Percentiles rank a stretch among this genome's conserved stretches.
Conservation (phyloP, 1,284 basidiomycete genomes). For the Cryptococcus sp. region DNA sequence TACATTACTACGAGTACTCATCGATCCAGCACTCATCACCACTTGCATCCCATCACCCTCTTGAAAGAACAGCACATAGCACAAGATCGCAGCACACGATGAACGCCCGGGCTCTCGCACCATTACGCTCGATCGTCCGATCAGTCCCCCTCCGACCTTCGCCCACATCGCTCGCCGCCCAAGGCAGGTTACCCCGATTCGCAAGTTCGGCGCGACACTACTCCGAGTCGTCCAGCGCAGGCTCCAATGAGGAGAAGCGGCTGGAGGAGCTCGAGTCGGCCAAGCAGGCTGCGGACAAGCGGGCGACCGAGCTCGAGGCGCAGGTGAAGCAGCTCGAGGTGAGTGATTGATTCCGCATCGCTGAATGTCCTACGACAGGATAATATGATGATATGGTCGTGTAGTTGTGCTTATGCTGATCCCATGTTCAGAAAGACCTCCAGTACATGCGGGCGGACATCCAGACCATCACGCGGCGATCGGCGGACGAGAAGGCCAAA, state of each 20-base stretch:
- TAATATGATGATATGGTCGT: no score
- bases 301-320: conserved; percentile 32
- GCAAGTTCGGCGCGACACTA: conserved; percentile 15
- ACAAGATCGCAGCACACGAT: neutral
- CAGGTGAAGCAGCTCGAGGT: conserved; percentile 48
- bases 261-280: conserved; percentile 16
- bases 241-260: conserved; percentile 20
- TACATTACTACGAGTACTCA: no score
- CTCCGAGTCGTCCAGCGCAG: conserved; percentile 14
- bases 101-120: neutral
- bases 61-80: neutral
- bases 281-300: conserved; percentile 30
- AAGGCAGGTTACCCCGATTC: neutral
- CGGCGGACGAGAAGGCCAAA: conserved; percentile 86
- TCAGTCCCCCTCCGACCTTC: conserved; percentile 1
- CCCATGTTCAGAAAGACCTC: conserved; percentile 66
- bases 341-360: conserved; percentile 14
- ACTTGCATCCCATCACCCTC: neutral
- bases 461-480: conserved; percentile 88
- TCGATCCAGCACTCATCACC: neutral
- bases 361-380: neutral
- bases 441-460: conserved; percentile 92
- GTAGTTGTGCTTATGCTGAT: conserved; percentile 1
- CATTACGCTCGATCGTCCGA: neutral
- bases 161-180: conserved; percentile 3